Conservation (phyloP, 805 yeast species). For the Hanseniaspora singularis region DNA sequence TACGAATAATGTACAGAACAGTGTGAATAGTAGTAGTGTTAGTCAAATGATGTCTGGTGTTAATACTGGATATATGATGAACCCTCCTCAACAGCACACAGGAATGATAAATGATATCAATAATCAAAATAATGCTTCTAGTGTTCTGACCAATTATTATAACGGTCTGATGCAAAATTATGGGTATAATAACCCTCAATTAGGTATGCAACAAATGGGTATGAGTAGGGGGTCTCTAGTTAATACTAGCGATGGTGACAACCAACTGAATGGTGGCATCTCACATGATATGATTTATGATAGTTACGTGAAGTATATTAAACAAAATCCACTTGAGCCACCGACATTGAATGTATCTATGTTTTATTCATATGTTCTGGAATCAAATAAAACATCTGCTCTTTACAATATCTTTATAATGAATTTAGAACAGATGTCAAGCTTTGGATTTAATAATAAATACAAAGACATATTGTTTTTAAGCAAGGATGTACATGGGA, state of each 20-base stretch:
- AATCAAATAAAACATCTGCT: not conserved
- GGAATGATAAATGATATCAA: not conserved
- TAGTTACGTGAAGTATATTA: not conserved
- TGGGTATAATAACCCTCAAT: not conserved
- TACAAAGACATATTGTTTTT: not conserved
- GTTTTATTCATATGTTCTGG: not conserved
- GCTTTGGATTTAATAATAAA: not conserved
- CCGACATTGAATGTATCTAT: not conserved
- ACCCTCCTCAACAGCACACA: not conserved
- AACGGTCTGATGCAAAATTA: constrained; percentile 2
- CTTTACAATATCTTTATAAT: not conserved
- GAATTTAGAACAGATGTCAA: not conserved
- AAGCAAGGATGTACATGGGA: not conserved
- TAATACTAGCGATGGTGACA: not conserved
- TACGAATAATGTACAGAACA: too few species aligned
- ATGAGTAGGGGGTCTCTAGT: too few species aligned
- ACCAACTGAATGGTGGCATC: too few species aligned
- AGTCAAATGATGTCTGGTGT: not conserved
- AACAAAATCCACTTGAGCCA: not conserved
- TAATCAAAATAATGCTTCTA: not conserved
- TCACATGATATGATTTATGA: not conserved
- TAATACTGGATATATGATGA: too few species aligned
- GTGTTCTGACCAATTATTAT: not conserved
- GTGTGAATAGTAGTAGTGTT: not conserved
- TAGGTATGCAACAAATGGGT: not conserved